Base-by-base conservation (phyloP, 169 alveolate genomes). In the Hepatocystis sp. region DNA sequence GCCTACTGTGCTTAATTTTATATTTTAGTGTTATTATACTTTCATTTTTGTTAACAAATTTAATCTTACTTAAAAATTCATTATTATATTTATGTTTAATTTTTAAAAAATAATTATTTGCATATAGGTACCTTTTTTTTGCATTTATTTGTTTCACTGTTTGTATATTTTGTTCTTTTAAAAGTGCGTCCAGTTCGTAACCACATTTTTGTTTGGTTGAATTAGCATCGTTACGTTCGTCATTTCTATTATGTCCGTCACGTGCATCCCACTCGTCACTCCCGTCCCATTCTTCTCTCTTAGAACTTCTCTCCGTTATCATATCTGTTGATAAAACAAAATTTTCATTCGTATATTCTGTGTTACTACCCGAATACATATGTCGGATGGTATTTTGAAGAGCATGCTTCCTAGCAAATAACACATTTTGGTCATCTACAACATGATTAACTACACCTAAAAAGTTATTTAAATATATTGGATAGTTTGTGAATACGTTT, bases 321-420 rank as follows among this genome's bases (percentile, higher is more conserved):
- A 39, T 11, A 10, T 61, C n/a, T 3, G 66, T 21, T 15, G 89
- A 47, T n/a, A 51, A 3, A 1, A 68, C 40, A 11, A 71, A 30
- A n/a, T 78, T 58, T 2, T 78, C 84, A n/a, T 78, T 78, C 1
- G 89, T 78, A 40, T 15, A 78, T 10, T 60, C 89, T 25, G 89
- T 61, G 23, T 61, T 60, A 42, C 30, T 61, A 10, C 58, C 4
- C 8, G 60, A 32, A 32, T 78, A 46, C 3, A 46, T 27, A 34
- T 47, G 23, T 60, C 61, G 58, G 8, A 61, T 49, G 27, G 89
- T 28, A 30, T 78, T 78, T 65, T 67, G 47, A 13, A 78, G 34
- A 34, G 89, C 89, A 78, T 60, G 61, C 30, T 78, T 78, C 40
- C 89, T 60, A 53, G 67, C 76, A 61, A 78, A 78, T 5, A 40